These are phyloP conservation scores for Saturnispora serradocipensis DNA, from an alignment of 805 yeast genomes.

Conservation along the genomic window DNA sequence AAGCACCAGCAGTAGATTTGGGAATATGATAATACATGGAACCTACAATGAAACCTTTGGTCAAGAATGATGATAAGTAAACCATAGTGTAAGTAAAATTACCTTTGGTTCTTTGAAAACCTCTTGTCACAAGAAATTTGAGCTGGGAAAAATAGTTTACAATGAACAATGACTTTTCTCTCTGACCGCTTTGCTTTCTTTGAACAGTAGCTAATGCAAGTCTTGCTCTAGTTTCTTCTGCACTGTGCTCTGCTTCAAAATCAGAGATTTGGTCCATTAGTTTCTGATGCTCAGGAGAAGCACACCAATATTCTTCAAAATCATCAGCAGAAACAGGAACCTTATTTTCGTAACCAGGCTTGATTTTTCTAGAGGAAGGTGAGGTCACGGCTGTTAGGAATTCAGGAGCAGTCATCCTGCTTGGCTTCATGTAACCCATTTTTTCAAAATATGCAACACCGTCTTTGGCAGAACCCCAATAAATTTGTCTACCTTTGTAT, in stretches of 20 bases:
- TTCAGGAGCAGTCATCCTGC: conserved; percentile 63
- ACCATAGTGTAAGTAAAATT: conserved; percentile 49
- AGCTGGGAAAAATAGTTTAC: conserved; percentile 42
- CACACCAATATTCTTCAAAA: conserved; percentile 50
- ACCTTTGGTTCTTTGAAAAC: conserved; percentile 50
- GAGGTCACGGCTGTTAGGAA: conserved; percentile 60
- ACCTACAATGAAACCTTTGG: conserved; percentile 52
- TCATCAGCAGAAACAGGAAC: conserved; percentile 51
- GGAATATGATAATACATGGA: conserved; percentile 49
- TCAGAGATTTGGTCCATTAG: conserved; percentile 32
- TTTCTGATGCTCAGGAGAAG: conserved; percentile 43
- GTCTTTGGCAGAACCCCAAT: conserved; percentile 43
- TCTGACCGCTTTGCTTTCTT: conserved; percentile 30
- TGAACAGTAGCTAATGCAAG: conserved; percentile 32
- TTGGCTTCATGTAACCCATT: conserved; percentile 59
- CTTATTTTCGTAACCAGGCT: conserved; percentile 43
- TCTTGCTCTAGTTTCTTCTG: conserved; percentile 32
- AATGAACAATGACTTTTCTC: conserved; percentile 28
- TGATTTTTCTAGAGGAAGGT: conserved; percentile 45
- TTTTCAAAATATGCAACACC: conserved; percentile 47
- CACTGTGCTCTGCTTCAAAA: conserved; percentile 28
- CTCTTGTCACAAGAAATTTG: conserved; percentile 44
- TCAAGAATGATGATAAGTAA: conserved; percentile 43
- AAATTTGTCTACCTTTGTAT: conserved; percentile 54
- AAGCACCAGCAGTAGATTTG: conserved; percentile 46